A percentile compares a stretch with the other conserved stretches of the same genome.
These are phyloP conservation scores for Aspergillus novoparasiticus DNA, from an alignment of 2,329 filamentous ascomycete species.

Conservation along the genomic window DNA sequence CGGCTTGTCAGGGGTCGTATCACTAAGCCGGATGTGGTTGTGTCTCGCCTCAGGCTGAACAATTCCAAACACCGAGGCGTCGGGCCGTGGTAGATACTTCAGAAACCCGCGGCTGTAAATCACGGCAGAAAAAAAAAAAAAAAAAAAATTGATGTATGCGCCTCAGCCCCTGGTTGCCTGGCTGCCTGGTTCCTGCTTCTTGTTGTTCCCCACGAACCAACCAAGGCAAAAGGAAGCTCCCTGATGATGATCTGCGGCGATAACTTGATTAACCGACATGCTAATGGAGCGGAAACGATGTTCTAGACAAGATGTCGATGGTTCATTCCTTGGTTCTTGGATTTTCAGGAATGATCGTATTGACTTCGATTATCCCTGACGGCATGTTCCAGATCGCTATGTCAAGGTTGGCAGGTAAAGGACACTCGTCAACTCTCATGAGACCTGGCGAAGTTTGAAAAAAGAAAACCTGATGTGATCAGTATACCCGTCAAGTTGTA, in stretches of 20 bases:
- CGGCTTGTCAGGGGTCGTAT: background rate
- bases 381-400: conserved; percentile 3
- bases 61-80: background rate
- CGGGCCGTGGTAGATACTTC: background rate
- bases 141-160: conserved; percentile 1
- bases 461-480: background rate
- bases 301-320: conserved; percentile 12
- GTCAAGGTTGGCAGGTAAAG: background rate
- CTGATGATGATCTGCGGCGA: conserved; percentile 25
- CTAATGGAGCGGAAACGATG: conserved; percentile 8
- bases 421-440: background rate
- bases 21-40: conserved; percentile 5
- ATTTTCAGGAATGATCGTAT: background rate
- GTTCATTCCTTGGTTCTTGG: conserved; percentile 2
- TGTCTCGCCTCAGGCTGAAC: background rate
- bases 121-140: background rate
- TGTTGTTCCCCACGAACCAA: conserved; percentile 18
- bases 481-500: conserved; percentile 1
- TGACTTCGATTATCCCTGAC: background rate
- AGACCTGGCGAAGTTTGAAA: background rate
- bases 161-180: conserved; percentile 21
- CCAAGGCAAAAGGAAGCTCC: conserved; percentile 6
- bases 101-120: background rate
- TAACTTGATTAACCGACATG: conserved; percentile 20
- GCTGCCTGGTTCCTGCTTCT: conserved; percentile 13